Conservation (phyloP, 176 grass and related monocot genomes). For the Oryza brachyantha region DNA sequence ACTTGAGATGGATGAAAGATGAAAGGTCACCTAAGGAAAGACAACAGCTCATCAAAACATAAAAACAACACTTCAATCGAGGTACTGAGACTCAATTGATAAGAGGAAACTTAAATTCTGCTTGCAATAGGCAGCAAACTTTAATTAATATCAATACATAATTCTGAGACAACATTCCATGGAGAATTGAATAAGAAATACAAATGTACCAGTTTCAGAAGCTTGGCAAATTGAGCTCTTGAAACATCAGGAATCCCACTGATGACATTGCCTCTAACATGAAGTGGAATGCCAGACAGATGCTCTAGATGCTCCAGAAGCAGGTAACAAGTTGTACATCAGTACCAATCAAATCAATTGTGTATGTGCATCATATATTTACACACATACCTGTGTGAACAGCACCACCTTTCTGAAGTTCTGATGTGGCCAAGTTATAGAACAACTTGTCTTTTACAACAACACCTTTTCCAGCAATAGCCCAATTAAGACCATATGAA, state of each 20-base stretch:
- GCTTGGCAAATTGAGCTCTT: slow-evolving; percentile 76
- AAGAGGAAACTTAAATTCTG: background rate
- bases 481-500: slow-evolving; percentile 68
- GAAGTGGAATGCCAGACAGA: slow-evolving; percentile 62
- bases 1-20: slow-evolving; percentile 70
- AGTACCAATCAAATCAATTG: background rate
- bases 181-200: background rate
- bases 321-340: background rate
- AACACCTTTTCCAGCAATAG: slow-evolving; percentile 67
- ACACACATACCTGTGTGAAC: slow-evolving; percentile 35
- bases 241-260: slow-evolving; percentile 49
- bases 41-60: background rate
- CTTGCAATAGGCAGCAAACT: background rate
- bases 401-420: slow-evolving; percentile 71
- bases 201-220: slow-evolving; percentile 69
- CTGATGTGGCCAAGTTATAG: slow-evolving; percentile 57
- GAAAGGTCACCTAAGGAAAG: slow-evolving; percentile 70
- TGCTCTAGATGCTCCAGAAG: slow-evolving; percentile 39
- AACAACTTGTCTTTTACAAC: slow-evolving; percentile 72
- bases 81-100: background rate
- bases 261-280: slow-evolving; percentile 65
- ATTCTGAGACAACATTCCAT: background rate
- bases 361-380: background rate
- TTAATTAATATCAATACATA: background rate
- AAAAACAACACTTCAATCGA: background rate